Conservation (phyloP, 306 rosid species). For the Prunus mume region DNA sequence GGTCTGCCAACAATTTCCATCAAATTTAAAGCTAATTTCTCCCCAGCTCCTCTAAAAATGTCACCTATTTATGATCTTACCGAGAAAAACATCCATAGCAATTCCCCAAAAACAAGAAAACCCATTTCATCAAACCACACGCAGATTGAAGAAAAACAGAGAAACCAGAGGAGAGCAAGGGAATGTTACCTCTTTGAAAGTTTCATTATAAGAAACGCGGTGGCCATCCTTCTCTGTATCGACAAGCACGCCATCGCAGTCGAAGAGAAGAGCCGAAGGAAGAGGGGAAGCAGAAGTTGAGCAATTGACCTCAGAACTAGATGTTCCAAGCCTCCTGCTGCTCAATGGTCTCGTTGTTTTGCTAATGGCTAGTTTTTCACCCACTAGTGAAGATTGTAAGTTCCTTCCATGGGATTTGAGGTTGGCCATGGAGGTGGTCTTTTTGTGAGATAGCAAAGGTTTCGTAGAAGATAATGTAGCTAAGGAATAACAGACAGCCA, state of each 20-base stretch:
- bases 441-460: slow-evolving; percentile 23
- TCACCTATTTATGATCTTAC: neutral
- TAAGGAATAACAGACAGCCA: slow-evolving; percentile 47
- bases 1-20: neutral
- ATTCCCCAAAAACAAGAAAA: neutral
- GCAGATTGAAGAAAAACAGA: too few species aligned
- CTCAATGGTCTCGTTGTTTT: slow-evolving; percentile 21
- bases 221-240: slow-evolving; percentile 98
- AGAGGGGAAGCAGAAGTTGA: slow-evolving; percentile 53
- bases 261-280: slow-evolving; percentile 90
- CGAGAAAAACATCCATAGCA: neutral
- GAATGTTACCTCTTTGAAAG: slow-evolving; percentile 67
- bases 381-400: slow-evolving; percentile 41
- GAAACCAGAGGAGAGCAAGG: too few species aligned
- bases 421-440: slow-evolving; percentile 26
- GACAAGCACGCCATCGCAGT: slow-evolving; percentile 96
- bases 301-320: slow-evolving; percentile 42
- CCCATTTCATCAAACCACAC: neutral
- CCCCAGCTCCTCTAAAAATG: neutral
- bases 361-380: slow-evolving; percentile 21
- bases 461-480: slow-evolving; percentile 43
- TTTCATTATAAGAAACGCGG: slow-evolving; percentile 85
- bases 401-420: slow-evolving; percentile 33
- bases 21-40: neutral
- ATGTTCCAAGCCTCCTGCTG: slow-evolving; percentile 3